Evolutionary conservation across 78 protist genomes (phyloP), one percentile per base, ranked within the genome.

Genomic region (Speleostelium caveatum): DNA sequence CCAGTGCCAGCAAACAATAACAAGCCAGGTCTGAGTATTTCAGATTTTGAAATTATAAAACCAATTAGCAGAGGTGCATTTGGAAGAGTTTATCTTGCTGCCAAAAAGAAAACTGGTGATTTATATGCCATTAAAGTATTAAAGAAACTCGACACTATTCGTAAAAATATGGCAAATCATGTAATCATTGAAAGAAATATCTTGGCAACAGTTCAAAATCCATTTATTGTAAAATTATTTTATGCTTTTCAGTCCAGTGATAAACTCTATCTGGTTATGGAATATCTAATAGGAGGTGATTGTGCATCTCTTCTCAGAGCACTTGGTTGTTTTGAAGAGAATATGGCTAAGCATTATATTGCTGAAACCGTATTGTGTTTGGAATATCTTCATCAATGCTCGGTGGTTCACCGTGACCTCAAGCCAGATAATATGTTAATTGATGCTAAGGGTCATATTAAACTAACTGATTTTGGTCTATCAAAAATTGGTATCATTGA

Each of bases 381-480:
- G 4, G 98, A 97, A 42, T 93, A 96, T 79, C 89, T 97, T 2
- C 98, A 97, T 76, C n/a, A 10, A 28, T 22, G 38, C 30, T 39
- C 42, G 0, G 41, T 75, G 16, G 73, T 85, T 41, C 95, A 92
- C 19, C 33, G 95, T 24, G 95, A 92, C 33, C 42, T 92, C 17
- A 92, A 92, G 60, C 95, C 95, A 8, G 95, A 92, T 39, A 92
- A 92, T 30, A 59, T 96, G 73, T 87, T 98, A 17, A 86, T 98
- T 33, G 86, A 69, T 59, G 35, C 42, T 1, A 39, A 79, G 1
- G 99, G 99, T 2, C 99, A 97, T 73, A 59, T 98, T 60, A 96
- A 96, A 71, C 93, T 98, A 36, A 97, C 97, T 2, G 99, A 98
- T 87, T 98, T 98, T 71, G 99, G 99, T 21, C 85, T 97, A 35